Evolutionary conservation across 1,284 basidiomycete genomes (phyloP), one percentile per base, ranked within the genome.

Genomic region (Malassezia dermatis): DNA sequence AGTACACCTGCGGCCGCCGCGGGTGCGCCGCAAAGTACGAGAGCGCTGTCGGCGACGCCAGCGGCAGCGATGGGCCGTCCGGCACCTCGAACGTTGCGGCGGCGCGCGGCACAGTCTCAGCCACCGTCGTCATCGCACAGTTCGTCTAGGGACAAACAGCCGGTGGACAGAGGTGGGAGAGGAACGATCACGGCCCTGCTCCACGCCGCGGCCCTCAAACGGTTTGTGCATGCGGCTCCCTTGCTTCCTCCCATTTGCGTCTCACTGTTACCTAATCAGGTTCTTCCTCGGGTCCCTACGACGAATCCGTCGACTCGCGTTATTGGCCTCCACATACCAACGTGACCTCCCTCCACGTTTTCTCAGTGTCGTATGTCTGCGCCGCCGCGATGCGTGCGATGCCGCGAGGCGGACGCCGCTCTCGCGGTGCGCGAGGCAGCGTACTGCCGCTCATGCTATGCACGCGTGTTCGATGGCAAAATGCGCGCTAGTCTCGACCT

Each of bases 21-120:
- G 71, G 71, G 37, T 74, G 68, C 34, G 71, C 71, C 13, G 71
- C 69, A 65, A 73, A 74, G 64, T 73, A 74, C 27, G 59, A 53
- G 43, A 73, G 58, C 28, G 71, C 71, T 23, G 71, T 66, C 4
- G 67, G 70, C n/a, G 71, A 74, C 27, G 71, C 66, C 53, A 69
- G 59, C 40, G 68, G 71, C 45, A 71, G 60, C 30, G 43, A 13
- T 3, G n/a, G 11, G 21, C 19, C 35, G 32, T 24, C 32, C 13
- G 46, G 46, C 46, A 26, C 46, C 28, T 46, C 31, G 8, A 30
- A 30, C 44, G 30, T 32, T 2, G 44, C 28, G 19, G 31, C 34
- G 41, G 24, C 43, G 43, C 37, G 46, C 47, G 46, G 37, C 53
- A 49, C 53, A 11, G 48, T 19, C 24, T 48, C 46, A 19, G 40